Percentiles rank a stretch among this genome's conserved stretches.
Evolutionary conservation across 139 green algal genomes (phyloP).

Genomic region (Chlorella sp.): DNA sequence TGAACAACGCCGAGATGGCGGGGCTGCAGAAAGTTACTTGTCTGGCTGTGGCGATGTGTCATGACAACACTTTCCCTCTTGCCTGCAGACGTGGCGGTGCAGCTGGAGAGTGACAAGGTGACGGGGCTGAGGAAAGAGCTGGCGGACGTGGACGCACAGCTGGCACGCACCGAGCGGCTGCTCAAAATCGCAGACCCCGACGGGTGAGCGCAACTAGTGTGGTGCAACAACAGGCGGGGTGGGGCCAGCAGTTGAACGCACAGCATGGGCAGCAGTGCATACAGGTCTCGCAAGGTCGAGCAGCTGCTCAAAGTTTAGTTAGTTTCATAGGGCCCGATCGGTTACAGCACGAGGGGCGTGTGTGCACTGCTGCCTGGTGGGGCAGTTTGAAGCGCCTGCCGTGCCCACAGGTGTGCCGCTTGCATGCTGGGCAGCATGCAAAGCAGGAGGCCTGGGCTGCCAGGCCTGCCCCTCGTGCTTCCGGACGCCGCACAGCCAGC

Average conservation of each 20-base stretch:
- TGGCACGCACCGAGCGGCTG: conserved; percentile 62
- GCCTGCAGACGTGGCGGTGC: conserved; percentile 47
- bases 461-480: not conserved
- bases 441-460: no score
- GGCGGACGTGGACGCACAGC: conserved; percentile 58
- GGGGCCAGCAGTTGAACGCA: no score
- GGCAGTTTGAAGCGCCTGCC: not conserved
- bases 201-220: conserved; percentile 13
- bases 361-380: not conserved
- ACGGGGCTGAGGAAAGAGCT: conserved; percentile 57
- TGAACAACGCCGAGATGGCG: no score
- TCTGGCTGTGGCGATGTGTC: no score
- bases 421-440: not conserved
- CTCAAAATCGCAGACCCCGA: conserved; percentile 76
- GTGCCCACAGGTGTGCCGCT: not conserved
- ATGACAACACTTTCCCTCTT: not conserved
- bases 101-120: conserved; percentile 75
- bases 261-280: not conserved
- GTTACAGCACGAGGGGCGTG: not conserved
- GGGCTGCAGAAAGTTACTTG: not conserved
- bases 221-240: not conserved
- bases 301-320: no score
- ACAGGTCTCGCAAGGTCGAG: not conserved
- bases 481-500: no score
- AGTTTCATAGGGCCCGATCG: conserved; percentile 67